Percentiles rank a stretch among this genome's conserved stretches.
These are phyloP conservation scores for Solanum hybrid DNA, from an alignment of 305 asterid genomes.

Conservation along the genomic window DNA sequence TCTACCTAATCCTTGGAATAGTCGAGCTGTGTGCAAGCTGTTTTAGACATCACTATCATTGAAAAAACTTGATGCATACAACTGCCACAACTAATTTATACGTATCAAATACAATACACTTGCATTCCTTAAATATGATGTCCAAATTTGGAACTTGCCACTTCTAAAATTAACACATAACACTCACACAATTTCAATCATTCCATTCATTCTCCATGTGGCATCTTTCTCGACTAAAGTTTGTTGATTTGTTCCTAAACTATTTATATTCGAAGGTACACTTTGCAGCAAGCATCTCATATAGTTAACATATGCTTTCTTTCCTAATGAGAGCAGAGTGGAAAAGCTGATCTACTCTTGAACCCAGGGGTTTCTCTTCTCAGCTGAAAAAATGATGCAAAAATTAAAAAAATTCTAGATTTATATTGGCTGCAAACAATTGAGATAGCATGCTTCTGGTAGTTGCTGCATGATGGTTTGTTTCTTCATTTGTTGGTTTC, in stretches of 20 bases:
- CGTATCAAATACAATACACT: neutral
- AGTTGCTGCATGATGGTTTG: neutral
- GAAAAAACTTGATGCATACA: neutral
- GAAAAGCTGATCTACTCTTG: neutral
- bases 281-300: neutral
- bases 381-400: neutral
- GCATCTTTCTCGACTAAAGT: neutral
- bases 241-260: neutral
- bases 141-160: neutral
- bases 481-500: neutral
- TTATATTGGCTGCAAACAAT: neutral
- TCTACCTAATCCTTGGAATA: neutral
- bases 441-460: neutral
- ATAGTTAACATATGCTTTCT: neutral
- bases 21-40: neutral
- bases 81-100: neutral
- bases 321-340: neutral
- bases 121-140: neutral
- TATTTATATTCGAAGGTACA: neutral
- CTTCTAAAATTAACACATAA: neutral
- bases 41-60: neutral
- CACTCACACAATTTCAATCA: neutral
- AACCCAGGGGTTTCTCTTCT: neutral
- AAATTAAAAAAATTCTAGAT: neutral
- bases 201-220: neutral